These are phyloP conservation scores for Oryza officinalis DNA, from an alignment of 176 grass and related monocot species.

Conservation along the genomic window DNA sequence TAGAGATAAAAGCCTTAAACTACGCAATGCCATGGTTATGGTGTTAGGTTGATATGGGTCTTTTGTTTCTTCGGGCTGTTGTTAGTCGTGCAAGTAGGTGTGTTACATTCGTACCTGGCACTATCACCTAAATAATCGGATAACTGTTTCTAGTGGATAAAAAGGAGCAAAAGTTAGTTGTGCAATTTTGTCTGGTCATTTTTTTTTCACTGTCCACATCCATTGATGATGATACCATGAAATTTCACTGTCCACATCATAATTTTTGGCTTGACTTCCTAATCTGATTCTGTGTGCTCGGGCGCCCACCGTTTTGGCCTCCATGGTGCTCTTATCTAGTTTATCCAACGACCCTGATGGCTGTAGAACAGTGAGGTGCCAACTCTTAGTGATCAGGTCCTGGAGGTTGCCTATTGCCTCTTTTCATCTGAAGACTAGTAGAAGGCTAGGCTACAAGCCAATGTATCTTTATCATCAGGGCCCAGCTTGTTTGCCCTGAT, in stretches of 20 bases:
- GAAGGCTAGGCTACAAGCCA: not conserved
- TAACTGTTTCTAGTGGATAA: not conserved
- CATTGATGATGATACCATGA: not conserved
- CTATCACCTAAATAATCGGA: not conserved
- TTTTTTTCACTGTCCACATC: not conserved
- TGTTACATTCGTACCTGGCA: not conserved
- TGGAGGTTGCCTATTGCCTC: constrained; percentile 10
- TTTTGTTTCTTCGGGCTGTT: not conserved
- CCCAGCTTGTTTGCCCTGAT: not conserved
- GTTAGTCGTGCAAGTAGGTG: not conserved
- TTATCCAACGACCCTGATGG: not conserved
- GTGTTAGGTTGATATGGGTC: not conserved
- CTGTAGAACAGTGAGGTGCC: constrained; percentile 1
- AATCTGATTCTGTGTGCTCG: constrained; percentile 20
- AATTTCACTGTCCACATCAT: no score
- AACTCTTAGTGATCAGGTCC: not conserved
- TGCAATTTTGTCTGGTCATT: not conserved
- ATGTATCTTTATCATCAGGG: not conserved
- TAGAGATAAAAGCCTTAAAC: not conserved
- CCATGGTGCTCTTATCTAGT: constrained; percentile 16
- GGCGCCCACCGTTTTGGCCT: constrained; percentile 33
- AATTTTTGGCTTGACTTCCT: not conserved
- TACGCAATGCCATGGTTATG: not conserved
- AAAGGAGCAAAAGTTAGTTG: not conserved
- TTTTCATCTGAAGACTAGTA: constrained; percentile 5